Conservation (phyloP, 2,329 filamentous ascomycete genomes). For the Ciborinia camelliae region DNA sequence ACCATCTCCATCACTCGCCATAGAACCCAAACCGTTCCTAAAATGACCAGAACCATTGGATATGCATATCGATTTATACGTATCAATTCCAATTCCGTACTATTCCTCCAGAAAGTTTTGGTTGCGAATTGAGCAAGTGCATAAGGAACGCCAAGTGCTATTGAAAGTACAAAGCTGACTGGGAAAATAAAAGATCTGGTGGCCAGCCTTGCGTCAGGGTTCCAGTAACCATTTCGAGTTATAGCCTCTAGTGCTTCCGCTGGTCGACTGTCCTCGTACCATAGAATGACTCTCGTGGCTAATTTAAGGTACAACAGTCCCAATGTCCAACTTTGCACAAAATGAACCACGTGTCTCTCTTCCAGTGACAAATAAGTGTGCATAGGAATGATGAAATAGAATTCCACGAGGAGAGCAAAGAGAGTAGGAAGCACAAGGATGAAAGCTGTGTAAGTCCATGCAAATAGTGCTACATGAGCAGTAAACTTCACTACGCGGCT, state of each 20-base stretch:
- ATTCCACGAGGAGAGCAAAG: conserved; percentile 75
- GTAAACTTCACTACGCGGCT: conserved; percentile 24
- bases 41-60: conserved; percentile 50
- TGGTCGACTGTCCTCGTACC: conserved; percentile 66
- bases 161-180: conserved; percentile 55
- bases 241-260: conserved; percentile 73
- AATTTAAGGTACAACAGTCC: conserved; percentile 89
- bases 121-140: conserved; percentile 53
- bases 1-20: conserved; percentile 60
- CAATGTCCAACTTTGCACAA: conserved; percentile 92
- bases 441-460: conserved; percentile 74
- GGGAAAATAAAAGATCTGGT: conserved; percentile 88
- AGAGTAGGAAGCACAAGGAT: conserved; percentile 77
- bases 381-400: conserved; percentile 83
- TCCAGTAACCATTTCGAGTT: conserved; percentile 69
- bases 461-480: conserved; percentile 44
- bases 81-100: conserved; percentile 29
- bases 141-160: conserved; percentile 64
- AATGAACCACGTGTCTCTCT: conserved; percentile 68
- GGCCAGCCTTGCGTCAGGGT: conserved; percentile 74
- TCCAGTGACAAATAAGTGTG: conserved; percentile 35
- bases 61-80: conserved; percentile 66
- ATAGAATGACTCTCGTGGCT: conserved; percentile 63
- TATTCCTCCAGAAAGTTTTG: conserved; percentile 36
- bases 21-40: conserved; percentile 46